These are phyloP conservation scores for Chlamydomonas eustigma DNA, from an alignment of 139 green algal genomes.

Conservation along the genomic window DNA sequence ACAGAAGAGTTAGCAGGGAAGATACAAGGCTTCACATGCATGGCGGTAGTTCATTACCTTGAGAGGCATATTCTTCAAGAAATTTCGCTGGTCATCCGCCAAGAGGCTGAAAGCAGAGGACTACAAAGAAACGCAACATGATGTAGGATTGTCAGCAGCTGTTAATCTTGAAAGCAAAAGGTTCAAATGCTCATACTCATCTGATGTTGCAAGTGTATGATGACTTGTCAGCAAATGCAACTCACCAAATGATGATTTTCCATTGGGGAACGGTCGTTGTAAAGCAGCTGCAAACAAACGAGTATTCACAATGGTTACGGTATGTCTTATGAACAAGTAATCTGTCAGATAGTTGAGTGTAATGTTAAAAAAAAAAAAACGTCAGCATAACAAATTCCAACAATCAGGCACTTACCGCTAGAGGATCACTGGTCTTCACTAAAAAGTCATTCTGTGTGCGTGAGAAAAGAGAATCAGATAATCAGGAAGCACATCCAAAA, in stretches of 20 bases:
- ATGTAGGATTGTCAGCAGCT: not conserved
- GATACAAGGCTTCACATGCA: too few species aligned
- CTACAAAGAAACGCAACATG: not conserved
- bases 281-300: too few species aligned
- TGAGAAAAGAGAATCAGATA: too few species aligned
- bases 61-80: not conserved
- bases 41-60: too few species aligned
- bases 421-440: constrained; percentile 26
- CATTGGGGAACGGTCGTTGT: constrained; percentile 51
- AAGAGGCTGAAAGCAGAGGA: not conserved
- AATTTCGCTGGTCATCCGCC: not conserved
- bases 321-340: too few species aligned
- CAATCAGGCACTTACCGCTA: constrained; percentile 24
- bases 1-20: too few species aligned
- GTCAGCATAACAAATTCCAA: constrained; percentile 1
- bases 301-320: too few species aligned
- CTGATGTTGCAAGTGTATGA: not conserved
- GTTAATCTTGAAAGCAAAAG: not conserved
- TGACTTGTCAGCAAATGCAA: not conserved
- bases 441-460: constrained; percentile 47
- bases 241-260: constrained; percentile 47
- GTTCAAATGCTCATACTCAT: not conserved
- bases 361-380: too few species aligned
- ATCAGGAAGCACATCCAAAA: too few species aligned
- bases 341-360: too few species aligned